Base-by-base conservation (phyloP, 2,329 filamentous ascomycete species). In the Aspergillus sp. region DNA sequence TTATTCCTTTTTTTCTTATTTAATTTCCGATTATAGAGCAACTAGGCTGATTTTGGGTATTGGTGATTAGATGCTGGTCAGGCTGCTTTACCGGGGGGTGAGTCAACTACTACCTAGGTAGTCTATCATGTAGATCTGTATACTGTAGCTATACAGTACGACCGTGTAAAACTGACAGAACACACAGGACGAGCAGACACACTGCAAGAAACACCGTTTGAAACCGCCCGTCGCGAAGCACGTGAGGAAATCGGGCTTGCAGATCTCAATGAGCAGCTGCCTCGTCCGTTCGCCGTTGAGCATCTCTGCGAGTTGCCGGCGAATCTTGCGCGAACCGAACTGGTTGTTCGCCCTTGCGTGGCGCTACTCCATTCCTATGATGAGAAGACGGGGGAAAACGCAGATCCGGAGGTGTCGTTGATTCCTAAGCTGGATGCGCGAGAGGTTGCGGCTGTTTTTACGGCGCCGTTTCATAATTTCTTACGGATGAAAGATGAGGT, bases 401-500 rank as follows among this genome's bases (percentile, higher is more conserved):
- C 71, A 1, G 74, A 77, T 41, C 82, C 81, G 3, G 86, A 86
- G 59, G 82, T 85, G 53, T 79, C 75, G 48, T 78, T 90, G 67
- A 88, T 88, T 47, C 90, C 91, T 0, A 78, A 82, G 33, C 76
- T 96, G 8, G 88, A 96, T 67, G 87, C 90, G 1, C 85, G 87
- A 52, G 91, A 97, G 68, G 91, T 97, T 2, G 90, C 90, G 2
- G 90, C 90, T 36, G 89, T 97, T 30, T 97, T 97, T 69, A 91
- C 88, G 5, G 90, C 87, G 5, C 86, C 88, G 0, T 89, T 97
- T 56, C 81, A 85, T 63, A 87, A 90, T 62, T 96, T 97, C 64
- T 70, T 97, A 42, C 74, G 71, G 37, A 64, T 71, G 29, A 65
- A 68, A 40, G 85, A 88, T 63, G 75, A 86, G 49, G 65, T 73